Conservation (phyloP, 169 alveolate species). For the Plasmodium adleri region DNA sequence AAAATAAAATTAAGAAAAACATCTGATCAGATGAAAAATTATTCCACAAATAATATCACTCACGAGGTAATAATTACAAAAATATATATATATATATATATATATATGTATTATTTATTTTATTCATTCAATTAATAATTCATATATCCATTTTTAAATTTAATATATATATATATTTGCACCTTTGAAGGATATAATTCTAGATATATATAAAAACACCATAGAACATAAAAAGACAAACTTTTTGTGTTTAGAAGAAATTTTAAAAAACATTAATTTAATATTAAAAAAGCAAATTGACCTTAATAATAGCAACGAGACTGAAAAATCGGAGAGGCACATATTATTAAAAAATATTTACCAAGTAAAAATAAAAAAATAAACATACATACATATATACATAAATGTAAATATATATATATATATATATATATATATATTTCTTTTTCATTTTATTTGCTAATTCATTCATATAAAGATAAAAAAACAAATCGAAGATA, state of each 20-base stretch:
- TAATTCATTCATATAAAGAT: constrained; percentile 14
- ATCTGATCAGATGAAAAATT: neutral
- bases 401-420: neutral
- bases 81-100: neutral
- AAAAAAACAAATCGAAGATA: constrained; percentile 54
- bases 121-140: neutral
- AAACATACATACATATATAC: neutral
- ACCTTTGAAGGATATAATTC: constrained; percentile 18
- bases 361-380: constrained; percentile 9
- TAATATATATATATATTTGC: neutral
- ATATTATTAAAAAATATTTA: constrained; percentile 21
- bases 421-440: constrained; percentile 5
- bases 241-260: constrained; percentile 56
- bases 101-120: neutral
- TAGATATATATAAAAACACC: constrained; percentile 45
- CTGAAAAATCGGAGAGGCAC: constrained; percentile 32
- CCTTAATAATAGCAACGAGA: constrained; percentile 7
- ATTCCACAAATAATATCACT: neutral
- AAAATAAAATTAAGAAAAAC: neutral
- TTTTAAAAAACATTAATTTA: constrained; percentile 34
- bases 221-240: constrained; percentile 53
- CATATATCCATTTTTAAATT: too few relatives aligned
- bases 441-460: neutral
- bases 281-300: constrained; percentile 33
- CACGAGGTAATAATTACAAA: constrained; percentile 5